Percentiles rank a stretch among this genome's conserved stretches.
Conservation (phyloP, 1,284 basidiomycete species). For the Sporisorium reilianum region DNA sequence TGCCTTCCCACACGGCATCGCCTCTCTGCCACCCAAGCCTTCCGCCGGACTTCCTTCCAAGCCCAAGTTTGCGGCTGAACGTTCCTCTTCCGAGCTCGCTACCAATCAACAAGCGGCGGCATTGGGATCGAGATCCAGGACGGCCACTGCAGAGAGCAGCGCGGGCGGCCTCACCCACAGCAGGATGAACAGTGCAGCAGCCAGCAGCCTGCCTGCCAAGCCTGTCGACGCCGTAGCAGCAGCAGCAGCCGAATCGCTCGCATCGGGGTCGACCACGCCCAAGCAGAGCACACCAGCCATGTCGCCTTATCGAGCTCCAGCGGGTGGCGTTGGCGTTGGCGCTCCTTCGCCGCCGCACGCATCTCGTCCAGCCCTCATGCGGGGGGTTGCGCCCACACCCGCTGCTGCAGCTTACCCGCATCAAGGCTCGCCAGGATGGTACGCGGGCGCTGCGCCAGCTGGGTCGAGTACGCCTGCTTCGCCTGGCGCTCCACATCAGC, state of each 20-base stretch:
- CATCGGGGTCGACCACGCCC: slow-evolving; percentile 2
- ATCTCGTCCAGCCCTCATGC: slow-evolving; percentile 11
- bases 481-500: slow-evolving; percentile 16
- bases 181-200: slow-evolving; percentile 24
- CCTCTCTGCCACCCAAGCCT: slow-evolving; percentile 33
- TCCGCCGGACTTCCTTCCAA: slow-evolving; percentile 31
- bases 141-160: slow-evolving; percentile 18
- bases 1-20: slow-evolving; percentile 30
- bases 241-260: slow-evolving; percentile 10
- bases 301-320: slow-evolving; percentile 9
- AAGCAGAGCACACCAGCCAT: slow-evolving; percentile 10
- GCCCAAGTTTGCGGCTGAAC: slow-evolving; percentile 28
- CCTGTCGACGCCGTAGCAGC: slow-evolving; percentile 40
- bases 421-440: slow-evolving; percentile 23
- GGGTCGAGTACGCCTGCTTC: slow-evolving; percentile 27
- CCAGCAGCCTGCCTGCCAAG: slow-evolving; percentile 33
- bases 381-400: slow-evolving; percentile 1
- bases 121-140: slow-evolving; percentile 15
- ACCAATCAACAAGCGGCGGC: slow-evolving; percentile 1
- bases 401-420: slow-evolving; percentile 13
- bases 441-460: slow-evolving; percentile 19
- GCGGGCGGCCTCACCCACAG: slow-evolving; percentile 11
- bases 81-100: neutral
- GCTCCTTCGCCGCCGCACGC: slow-evolving; percentile 22
- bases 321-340: slow-evolving; percentile 1